These are phyloP conservation scores for Ophiocordyceps robertsii DNA, from an alignment of 2,329 filamentous ascomycete genomes.

Conservation along the genomic window DNA sequence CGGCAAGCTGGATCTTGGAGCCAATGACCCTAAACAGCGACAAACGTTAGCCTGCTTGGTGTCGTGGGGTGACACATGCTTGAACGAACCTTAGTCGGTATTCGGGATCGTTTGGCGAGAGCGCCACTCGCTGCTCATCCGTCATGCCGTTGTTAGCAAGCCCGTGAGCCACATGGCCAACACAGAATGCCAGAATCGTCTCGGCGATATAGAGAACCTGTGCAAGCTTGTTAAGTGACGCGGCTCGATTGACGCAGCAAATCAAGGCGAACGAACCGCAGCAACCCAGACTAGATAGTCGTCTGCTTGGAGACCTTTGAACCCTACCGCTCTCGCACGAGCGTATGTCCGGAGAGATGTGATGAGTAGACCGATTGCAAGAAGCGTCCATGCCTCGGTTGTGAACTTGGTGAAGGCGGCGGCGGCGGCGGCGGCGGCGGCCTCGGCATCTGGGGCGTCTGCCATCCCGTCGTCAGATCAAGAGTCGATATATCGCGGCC, in stretches of 20 bases:
- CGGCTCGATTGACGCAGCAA: not conserved
- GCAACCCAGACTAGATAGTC: constrained; percentile 47
- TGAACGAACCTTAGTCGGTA: constrained; percentile 22
- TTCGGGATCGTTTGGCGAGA: constrained; percentile 30
- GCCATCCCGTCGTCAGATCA: not conserved
- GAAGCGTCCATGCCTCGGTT: constrained; percentile 26
- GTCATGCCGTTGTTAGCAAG: constrained; percentile 46
- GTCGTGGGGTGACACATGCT: not conserved
- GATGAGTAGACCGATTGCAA: constrained; percentile 33
- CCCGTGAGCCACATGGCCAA: constrained; percentile 33
- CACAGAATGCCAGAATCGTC: constrained; percentile 35
- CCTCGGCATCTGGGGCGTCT: constrained; percentile 7
- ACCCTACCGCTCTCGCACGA: constrained; percentile 32
- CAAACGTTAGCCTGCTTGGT: not conserved
- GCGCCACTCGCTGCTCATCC: constrained; percentile 27
- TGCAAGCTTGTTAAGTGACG: not conserved
- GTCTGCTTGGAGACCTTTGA: constrained; percentile 37
- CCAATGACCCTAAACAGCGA: constrained; percentile 29
- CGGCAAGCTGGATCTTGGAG: constrained; percentile 41
- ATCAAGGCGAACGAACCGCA: constrained; percentile 21
- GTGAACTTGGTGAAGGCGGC: constrained; percentile 11
- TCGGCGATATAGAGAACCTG: constrained; percentile 38
- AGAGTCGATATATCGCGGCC: not conserved
- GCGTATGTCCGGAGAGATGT: constrained; percentile 37
- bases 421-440: constrained; percentile 10